These are phyloP conservation scores for Candida dendrica DNA, from an alignment of 805 yeast genomes.

Conservation along the genomic window DNA sequence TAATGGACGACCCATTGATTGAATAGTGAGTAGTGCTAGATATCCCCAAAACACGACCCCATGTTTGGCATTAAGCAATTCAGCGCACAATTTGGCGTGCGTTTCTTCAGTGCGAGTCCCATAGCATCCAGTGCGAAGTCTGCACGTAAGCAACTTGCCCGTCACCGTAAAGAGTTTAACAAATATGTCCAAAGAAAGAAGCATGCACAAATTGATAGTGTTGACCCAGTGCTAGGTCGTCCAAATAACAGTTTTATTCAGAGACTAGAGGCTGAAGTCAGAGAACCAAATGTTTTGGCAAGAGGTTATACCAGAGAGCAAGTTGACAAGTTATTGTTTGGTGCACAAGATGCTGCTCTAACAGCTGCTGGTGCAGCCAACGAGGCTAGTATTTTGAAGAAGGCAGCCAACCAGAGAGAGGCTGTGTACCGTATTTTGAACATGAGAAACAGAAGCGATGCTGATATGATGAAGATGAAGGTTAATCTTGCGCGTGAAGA, in stretches of 20 bases:
- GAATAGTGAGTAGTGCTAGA: no score
- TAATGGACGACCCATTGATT: no score
- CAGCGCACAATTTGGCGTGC: slow-evolving; percentile 3
- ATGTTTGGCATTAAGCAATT: neutral
- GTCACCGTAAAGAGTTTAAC: slow-evolving; percentile 19
- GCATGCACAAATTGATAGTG: slow-evolving; percentile 15
- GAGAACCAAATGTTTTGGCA: slow-evolving; percentile 59
- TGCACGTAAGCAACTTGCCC: slow-evolving; percentile 17
- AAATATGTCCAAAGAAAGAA: slow-evolving; percentile 20
- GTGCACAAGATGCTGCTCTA: slow-evolving; percentile 62
- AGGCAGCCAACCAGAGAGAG: slow-evolving; percentile 54
- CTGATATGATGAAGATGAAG: slow-evolving; percentile 52
- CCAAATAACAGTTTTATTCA: slow-evolving; percentile 57
- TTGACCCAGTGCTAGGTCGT: slow-evolving; percentile 82
- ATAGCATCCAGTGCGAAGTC: slow-evolving; percentile 12
- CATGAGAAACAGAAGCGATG: slow-evolving; percentile 60
- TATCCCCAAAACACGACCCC: no score
- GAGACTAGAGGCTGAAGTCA: slow-evolving; percentile 58
- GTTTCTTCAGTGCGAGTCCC: slow-evolving; percentile 8
- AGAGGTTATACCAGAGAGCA: slow-evolving; percentile 53
- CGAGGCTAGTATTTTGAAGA: slow-evolving; percentile 23
- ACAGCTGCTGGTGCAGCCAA: slow-evolving; percentile 18
- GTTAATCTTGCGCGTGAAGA: slow-evolving; percentile 64
- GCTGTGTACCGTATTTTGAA: slow-evolving; percentile 66
- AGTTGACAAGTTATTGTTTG: slow-evolving; percentile 68